A percentile compares a stretch with the other conserved stretches of the same genome.
These are phyloP conservation scores for Triadica sebifera DNA, from an alignment of 345 rosid species.

Conservation along the genomic window DNA sequence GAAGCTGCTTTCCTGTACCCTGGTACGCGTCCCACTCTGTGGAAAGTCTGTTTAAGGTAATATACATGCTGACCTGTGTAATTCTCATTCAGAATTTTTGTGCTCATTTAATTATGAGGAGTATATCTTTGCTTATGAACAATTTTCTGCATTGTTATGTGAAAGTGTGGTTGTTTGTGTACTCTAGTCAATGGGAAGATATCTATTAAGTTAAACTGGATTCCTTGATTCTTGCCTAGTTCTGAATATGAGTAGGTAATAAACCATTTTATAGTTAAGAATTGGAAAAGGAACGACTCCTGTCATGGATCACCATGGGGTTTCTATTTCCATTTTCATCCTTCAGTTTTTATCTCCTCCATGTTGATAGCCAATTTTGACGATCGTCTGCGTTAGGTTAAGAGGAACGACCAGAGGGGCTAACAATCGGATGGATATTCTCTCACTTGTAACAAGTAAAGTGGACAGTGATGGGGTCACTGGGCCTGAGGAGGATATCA, in stretches of 20 bases:
- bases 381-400: slow-evolving; percentile 39
- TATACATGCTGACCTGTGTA: slow-evolving; percentile 1
- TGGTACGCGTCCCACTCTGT: slow-evolving; percentile 70
- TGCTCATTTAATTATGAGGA: neutral
- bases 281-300: neutral
- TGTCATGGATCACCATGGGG: no score
- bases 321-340: no score
- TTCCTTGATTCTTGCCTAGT: neutral
- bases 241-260: neutral
- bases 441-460: slow-evolving; percentile 83
- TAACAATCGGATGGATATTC: slow-evolving; percentile 84
- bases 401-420: slow-evolving; percentile 83
- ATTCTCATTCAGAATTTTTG: neutral
- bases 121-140: neutral
- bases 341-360: neutral
- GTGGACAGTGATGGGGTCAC: slow-evolving; percentile 54
- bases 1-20: slow-evolving; percentile 90
- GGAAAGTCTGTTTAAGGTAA: slow-evolving; percentile 83
- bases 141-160: neutral
- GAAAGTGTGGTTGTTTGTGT: neutral
- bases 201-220: neutral
- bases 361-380: neutral
- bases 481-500: slow-evolving; percentile 65
- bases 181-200: neutral
- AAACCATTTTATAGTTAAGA: neutral